phyloP scores from a whole-genome alignment of 2,329 filamentous ascomycete species.

The Phyllosticta paracitricarpa region DNA sequence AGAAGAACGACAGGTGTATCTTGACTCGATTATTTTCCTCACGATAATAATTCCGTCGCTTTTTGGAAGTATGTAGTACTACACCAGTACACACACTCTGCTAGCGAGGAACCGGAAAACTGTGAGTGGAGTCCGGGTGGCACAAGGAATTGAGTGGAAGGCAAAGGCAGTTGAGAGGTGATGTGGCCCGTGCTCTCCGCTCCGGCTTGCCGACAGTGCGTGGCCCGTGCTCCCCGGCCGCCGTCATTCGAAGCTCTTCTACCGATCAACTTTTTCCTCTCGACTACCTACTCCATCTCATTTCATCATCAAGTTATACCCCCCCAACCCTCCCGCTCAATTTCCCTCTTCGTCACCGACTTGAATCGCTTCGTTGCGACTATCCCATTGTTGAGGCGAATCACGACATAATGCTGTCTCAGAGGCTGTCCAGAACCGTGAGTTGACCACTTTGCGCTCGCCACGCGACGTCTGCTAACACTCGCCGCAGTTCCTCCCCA shows the following conservation, averaged over 20 bases:
- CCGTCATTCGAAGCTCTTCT: conserved; percentile 9
- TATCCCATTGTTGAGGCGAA: conserved; percentile 13
- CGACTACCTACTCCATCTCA: conserved; percentile 19
- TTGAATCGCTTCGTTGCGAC: conserved; percentile 18
- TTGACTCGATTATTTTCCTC: neutral
- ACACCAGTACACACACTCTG: too few species aligned
- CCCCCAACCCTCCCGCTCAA: conserved; percentile 11
- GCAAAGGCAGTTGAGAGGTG: too few species aligned
- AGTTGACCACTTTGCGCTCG: conserved; percentile 13
- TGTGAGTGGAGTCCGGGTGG: too few species aligned
- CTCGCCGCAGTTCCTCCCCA: conserved; percentile 48
- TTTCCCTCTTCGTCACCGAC: conserved; percentile 17
- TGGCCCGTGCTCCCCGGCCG: neutral
- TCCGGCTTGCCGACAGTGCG: neutral
- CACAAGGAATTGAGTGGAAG: neutral
- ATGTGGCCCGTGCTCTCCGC: neutral
- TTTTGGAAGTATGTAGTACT: too few species aligned
- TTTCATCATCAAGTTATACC: conserved; percentile 16
- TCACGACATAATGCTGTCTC: conserved; percentile 29
- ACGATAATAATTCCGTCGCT: too few species aligned
- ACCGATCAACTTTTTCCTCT: conserved; percentile 17
- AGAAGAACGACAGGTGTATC: neutral
- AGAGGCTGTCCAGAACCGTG: conserved; percentile 33
- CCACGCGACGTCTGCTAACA: conserved; percentile 7
- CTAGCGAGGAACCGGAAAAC: too few species aligned